A percentile compares a stretch with the other conserved stretches of the same genome.
Evolutionary conservation across 108 stramenopile species (phyloP).

Genomic region (Nitzschia sp.): DNA sequence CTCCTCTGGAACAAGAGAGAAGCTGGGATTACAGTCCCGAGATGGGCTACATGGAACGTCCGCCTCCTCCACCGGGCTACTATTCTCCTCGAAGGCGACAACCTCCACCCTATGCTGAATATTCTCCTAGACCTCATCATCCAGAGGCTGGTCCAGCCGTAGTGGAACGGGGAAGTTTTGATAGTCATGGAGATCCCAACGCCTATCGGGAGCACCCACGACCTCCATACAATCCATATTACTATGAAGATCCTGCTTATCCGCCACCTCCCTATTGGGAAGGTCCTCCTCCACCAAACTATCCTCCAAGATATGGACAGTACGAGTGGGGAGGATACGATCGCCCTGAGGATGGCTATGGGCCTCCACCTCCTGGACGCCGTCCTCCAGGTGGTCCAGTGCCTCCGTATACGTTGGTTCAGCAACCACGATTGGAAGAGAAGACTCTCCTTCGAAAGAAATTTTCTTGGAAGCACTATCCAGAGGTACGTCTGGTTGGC

Average conservation of each 20-base stretch:
- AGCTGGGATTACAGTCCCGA: constrained; percentile 18
- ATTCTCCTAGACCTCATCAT: neutral
- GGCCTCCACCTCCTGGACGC: constrained; percentile 7
- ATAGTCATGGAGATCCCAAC: constrained; percentile 27
- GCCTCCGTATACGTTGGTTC: constrained; percentile 50
- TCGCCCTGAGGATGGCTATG: constrained; percentile 8
- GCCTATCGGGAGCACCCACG: constrained; percentile 8
- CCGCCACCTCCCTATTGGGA: constrained; percentile 10
- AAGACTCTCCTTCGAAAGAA: constrained; percentile 75
- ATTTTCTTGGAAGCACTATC: constrained; percentile 89
- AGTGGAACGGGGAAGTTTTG: constrained; percentile 32
- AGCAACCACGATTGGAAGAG: constrained; percentile 51
- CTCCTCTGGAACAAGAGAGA: constrained; percentile 3
- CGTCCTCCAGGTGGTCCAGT: constrained; percentile 7
- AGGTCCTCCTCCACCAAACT: neutral
- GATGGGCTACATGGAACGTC: constrained; percentile 3
- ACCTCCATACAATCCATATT: constrained; percentile 6
- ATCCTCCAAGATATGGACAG: constrained; percentile 3
- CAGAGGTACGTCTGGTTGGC: constrained; percentile 58
- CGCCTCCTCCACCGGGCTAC: constrained; percentile 3
- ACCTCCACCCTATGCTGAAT: constrained; percentile 16
- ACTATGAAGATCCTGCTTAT: constrained; percentile 13
- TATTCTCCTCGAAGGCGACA: constrained; percentile 10
- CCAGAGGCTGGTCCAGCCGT: constrained; percentile 15
- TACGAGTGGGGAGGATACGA: constrained; percentile 5